Base-by-base conservation (phyloP, 1,284 basidiomycete species). In the Singerocomus rubriflavus region DNA sequence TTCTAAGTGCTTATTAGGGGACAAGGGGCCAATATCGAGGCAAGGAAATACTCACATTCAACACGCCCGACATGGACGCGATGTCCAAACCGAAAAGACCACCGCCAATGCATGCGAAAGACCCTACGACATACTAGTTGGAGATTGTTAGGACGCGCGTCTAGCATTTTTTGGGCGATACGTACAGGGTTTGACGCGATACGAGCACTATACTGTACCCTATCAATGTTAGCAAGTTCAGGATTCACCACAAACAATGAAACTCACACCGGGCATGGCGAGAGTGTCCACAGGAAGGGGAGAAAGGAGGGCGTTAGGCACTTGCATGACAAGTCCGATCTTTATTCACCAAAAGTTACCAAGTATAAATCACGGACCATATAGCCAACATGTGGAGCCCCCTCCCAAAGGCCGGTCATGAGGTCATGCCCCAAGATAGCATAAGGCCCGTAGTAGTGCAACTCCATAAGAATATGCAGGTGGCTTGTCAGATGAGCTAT, bases 91-190 rank as follows among this genome's bases (percentile, higher is more conserved):
- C 85, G 64, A 88, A 88, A 39, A 89, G 77, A 47, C 84, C 83
- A 57, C 87, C 87, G 46, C 87, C 86, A 57, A 90, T 89, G 65
- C 85, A 88, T 68, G 87, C 85, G 69, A 90, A 89, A 14, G 84
- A 81, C 29, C 87, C 86, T 48, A 86, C 85, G 54, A 86, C 66
- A 65, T 86, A 87, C 77, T 79, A 46, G 45, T 36, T 12, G 21
- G 25, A 44, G 14, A 14, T 27, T 13, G 41, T 59, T 32, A 62
- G 48, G 14, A 34, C 17, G 32, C 35, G 33, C 14, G 27, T 46
- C 2, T 6, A 50, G 44, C 17, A 32, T 31, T n/a, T 9, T 31
- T n/a, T 17, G 21, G 21, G 26, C 4, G 38, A 52, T 21, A 66
- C 70, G 10, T 56, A 78, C 78, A 12, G 78, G 77, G 56, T 81